Conservation (phyloP, 192 early-diverging fungal species). For the Umbelopsis sp. region DNA sequence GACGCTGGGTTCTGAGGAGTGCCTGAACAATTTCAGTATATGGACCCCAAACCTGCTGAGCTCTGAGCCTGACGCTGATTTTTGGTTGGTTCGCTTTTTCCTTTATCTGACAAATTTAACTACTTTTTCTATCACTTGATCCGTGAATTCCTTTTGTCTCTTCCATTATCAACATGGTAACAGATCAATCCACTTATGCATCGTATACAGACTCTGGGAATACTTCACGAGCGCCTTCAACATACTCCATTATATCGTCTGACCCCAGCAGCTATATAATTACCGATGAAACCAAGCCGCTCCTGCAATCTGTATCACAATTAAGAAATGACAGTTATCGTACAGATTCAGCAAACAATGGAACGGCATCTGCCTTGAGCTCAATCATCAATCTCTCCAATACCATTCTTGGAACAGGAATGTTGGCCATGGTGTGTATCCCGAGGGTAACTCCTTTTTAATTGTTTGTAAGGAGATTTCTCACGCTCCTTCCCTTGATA, state of each 20-base stretch:
- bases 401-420: conserved; percentile 95
- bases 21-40: too few species aligned
- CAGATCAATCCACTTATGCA: not conserved
- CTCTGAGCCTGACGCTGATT: too few species aligned
- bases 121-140: not conserved
- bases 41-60: too few species aligned
- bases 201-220: conserved; percentile 8
- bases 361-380: conserved; percentile 63
- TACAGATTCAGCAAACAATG: not conserved
- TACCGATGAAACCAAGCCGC: not conserved
- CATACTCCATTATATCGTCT: not conserved
- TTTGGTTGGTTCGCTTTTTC: too few species aligned
- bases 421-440: conserved; percentile 89
- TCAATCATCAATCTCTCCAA: conserved; percentile 88
- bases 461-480: not conserved
- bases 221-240: conserved; percentile 1
- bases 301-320: not conserved
- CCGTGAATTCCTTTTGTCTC: not conserved
- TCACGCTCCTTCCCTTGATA: conserved; percentile 28
- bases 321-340: not conserved
- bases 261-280: conserved; percentile 3
- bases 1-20: too few species aligned
- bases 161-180: not conserved
- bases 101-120: not conserved
- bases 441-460: not conserved